These are phyloP conservation scores for Cyberlindnera samutprakarnensis DNA, from an alignment of 805 yeast genomes.

Conservation along the genomic window DNA sequence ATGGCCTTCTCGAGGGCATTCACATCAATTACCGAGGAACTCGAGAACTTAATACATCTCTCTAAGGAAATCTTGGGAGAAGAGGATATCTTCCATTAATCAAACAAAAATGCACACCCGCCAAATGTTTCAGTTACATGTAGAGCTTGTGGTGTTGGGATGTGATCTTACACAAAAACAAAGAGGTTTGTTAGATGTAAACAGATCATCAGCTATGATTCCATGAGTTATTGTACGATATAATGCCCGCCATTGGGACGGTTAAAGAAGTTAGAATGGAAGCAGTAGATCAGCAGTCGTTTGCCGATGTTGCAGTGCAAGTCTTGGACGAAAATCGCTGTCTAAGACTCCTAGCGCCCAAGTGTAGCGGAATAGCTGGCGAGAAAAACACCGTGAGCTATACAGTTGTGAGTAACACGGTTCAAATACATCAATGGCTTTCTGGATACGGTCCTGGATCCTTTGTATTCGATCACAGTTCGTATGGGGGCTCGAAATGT, in stretches of 20 bases:
- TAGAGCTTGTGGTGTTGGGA: neutral
- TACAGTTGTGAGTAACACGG: too few species aligned
- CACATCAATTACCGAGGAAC: conserved; percentile 36
- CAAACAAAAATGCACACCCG: too few species aligned
- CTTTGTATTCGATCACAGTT: neutral
- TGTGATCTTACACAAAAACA: neutral
- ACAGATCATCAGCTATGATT: neutral
- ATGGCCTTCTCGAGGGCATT: conserved; percentile 42
- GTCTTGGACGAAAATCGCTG: conserved; percentile 1
- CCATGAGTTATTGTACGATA: neutral
- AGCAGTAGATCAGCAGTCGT: too few species aligned
- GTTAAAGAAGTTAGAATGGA: conserved; percentile 2
- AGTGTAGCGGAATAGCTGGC: too few species aligned
- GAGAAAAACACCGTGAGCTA: too few species aligned
- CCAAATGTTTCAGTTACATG: too few species aligned
- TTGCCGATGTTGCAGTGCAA: conserved; percentile 2
- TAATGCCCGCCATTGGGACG: conserved; percentile 1
- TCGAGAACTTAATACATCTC: conserved; percentile 29
- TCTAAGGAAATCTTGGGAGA: conserved; percentile 40
- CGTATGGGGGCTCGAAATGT: too few species aligned
- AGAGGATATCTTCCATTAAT: conserved; percentile 19
- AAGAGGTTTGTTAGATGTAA: neutral
- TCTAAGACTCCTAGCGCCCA: too few species aligned
- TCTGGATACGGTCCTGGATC: neutral
- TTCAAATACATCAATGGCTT: neutral